These are phyloP conservation scores for Naganishia kalamii DNA, from an alignment of 768 basidiomycete species.

Conservation along the genomic window DNA sequence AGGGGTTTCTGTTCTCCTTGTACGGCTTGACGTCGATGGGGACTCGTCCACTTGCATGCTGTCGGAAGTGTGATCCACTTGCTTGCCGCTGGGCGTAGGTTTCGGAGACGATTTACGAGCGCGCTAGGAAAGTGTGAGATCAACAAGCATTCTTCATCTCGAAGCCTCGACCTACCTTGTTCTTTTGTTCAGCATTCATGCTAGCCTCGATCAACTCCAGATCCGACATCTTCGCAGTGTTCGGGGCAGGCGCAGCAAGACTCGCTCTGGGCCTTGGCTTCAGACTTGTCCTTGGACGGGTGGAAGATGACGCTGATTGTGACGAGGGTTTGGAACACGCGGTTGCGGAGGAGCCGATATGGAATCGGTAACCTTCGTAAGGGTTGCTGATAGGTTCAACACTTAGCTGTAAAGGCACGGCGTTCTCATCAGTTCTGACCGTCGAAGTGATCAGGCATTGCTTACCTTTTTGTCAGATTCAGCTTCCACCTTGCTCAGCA, in stretches of 20 bases:
- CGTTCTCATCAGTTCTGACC: background rate
- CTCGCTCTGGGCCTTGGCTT: background rate
- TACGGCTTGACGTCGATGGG: background rate
- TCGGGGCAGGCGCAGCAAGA: background rate
- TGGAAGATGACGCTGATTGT: background rate
- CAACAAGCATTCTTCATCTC: background rate
- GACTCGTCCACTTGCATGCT: conserved; percentile 6
- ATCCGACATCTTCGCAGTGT: conserved; percentile 17
- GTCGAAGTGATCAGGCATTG: background rate
- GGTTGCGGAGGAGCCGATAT: conserved; percentile 12
- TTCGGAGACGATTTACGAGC: background rate
- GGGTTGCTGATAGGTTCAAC: conserved; percentile 21
- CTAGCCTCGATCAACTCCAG: conserved; percentile 19
- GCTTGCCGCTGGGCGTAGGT: background rate
- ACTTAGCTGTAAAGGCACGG: background rate
- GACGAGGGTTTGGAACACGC: background rate
- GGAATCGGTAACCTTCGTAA: conserved; percentile 22
- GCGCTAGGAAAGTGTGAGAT: background rate
- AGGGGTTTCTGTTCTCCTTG: background rate
- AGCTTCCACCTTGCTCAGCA: conserved; percentile 13
- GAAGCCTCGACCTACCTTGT: conserved; percentile 2
- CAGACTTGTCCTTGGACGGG: background rate
- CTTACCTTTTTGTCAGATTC: conserved; percentile 6
- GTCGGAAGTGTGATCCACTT: background rate
- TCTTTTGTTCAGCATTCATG: conserved; percentile 6